Conservation (phyloP, 1,284 basidiomycete genomes). For the Puccinia hordei region DNA sequence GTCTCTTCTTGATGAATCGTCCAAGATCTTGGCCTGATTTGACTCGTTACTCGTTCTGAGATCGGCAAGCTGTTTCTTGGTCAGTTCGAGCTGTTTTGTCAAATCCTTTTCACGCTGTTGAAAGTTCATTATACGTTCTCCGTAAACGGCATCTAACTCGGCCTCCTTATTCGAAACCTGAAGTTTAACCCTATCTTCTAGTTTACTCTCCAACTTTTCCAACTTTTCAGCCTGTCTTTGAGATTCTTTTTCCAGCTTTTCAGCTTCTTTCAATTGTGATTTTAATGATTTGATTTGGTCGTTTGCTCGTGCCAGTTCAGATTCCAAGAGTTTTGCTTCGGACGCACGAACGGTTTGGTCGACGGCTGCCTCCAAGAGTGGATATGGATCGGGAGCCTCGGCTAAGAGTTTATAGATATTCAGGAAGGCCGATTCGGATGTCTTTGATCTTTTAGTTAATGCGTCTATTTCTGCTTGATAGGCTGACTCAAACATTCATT, state of each 20-base stretch:
- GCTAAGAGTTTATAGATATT: constrained; percentile 90
- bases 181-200: constrained; percentile 85
- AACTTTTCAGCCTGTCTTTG: constrained; percentile 73
- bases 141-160: constrained; percentile 91
- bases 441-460: constrained; percentile 85
- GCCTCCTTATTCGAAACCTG: constrained; percentile 86
- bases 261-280: constrained; percentile 69
- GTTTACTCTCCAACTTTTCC: constrained; percentile 78
- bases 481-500: constrained; percentile 63
- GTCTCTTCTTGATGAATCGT: constrained; percentile 71
- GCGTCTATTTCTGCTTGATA: constrained; percentile 96
- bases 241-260: constrained; percentile 71
- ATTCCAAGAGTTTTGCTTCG: constrained; percentile 74
- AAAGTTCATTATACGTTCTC: constrained; percentile 90
- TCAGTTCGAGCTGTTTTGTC: constrained; percentile 78
- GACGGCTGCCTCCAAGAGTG: constrained; percentile 87
- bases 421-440: constrained; percentile 88
- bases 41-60: constrained; percentile 85
- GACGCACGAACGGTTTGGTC: constrained; percentile 85
- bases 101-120: constrained; percentile 91
- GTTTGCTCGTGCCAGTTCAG: constrained; percentile 70
- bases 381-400: constrained; percentile 93
- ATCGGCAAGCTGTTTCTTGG: constrained; percentile 83
- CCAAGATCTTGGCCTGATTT: constrained; percentile 83
- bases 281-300: constrained; percentile 79